Percentiles rank a stretch among this genome's conserved stretches.
Conservation (phyloP, 495 filamentous ascomycete genomes). For the Neurospora sp. region DNA sequence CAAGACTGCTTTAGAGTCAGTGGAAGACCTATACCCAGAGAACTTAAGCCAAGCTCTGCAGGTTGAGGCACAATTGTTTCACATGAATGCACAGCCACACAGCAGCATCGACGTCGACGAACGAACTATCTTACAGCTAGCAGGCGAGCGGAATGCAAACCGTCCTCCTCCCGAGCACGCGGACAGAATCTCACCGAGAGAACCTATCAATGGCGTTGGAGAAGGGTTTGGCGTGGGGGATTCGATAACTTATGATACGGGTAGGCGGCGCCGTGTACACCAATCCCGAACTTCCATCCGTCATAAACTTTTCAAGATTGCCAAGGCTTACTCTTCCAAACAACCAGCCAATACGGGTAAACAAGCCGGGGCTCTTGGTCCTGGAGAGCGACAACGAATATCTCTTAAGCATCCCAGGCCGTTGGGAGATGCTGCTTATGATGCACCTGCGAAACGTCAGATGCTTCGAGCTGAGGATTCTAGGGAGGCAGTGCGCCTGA, state of each 20-base stretch:
- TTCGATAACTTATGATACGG: not conserved
- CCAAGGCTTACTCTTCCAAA: not conserved
- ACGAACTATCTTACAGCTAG: conserved; percentile 28
- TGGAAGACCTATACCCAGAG: conserved; percentile 75
- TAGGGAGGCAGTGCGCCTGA: not conserved
- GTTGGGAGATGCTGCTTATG: not conserved
- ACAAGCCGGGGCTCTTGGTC: not conserved
- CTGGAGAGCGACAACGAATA: not conserved
- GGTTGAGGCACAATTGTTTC: conserved; percentile 16
- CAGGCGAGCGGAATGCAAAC: not conserved
- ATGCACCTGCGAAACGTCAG: not conserved
- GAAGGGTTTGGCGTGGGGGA: conserved; percentile 16
- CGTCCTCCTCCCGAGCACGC: not conserved
- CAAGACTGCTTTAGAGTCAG: conserved; percentile 70
- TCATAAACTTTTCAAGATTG: not conserved
- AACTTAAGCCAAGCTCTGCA: conserved; percentile 45
- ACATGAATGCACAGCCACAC: conserved; percentile 13
- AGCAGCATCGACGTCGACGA: conserved; percentile 38
- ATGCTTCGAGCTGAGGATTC: not conserved
- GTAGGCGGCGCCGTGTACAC: not conserved
- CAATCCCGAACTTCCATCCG: not conserved
- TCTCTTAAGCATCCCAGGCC: not conserved
- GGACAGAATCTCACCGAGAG: not conserved
- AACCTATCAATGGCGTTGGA: conserved; percentile 5
- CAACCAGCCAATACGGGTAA: not conserved